Percentiles rank a stretch among this genome's conserved stretches.
phyloP scores from a whole-genome alignment of 176 grass and related monocot species.

The Poa pratensis region DNA sequence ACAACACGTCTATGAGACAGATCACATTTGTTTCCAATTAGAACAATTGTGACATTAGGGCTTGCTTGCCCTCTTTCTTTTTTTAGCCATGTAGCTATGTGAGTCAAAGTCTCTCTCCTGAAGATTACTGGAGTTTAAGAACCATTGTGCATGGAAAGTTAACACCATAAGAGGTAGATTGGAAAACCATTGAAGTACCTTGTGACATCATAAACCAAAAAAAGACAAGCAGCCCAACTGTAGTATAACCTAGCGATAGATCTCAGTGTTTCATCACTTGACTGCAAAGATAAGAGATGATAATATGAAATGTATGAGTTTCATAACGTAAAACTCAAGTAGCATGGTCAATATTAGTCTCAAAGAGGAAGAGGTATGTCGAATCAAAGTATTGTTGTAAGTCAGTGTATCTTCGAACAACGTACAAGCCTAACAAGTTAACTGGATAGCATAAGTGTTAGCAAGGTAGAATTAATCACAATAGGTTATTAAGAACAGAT shows the following conservation, averaged over 20 bases:
- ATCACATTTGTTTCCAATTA: conserved; percentile 70
- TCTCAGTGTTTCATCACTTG: background rate
- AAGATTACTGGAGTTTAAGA: background rate
- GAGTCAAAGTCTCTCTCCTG: background rate
- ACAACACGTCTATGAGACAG: conserved; percentile 62
- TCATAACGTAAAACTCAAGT: background rate
- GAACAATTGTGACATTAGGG: conserved; percentile 53
- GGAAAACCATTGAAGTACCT: background rate
- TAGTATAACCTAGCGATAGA: background rate
- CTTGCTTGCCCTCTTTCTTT: background rate
- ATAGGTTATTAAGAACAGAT: no score
- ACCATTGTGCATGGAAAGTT: background rate
- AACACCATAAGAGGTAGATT: background rate
- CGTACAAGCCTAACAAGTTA: no score
- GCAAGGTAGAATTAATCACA: no score
- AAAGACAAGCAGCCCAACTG: background rate
- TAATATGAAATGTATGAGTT: background rate
- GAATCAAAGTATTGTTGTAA: no score
- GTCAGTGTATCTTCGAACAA: no score
- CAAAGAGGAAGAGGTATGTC: no score
- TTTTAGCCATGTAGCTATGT: background rate
- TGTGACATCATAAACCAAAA: background rate
- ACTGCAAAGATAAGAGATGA: background rate
- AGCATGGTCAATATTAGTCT: background rate
- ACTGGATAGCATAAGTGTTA: no score